These are phyloP conservation scores for Sarocladiaceae sp. DNA, from an alignment of 2,329 filamentous ascomycete genomes.

Conservation along the genomic window DNA sequence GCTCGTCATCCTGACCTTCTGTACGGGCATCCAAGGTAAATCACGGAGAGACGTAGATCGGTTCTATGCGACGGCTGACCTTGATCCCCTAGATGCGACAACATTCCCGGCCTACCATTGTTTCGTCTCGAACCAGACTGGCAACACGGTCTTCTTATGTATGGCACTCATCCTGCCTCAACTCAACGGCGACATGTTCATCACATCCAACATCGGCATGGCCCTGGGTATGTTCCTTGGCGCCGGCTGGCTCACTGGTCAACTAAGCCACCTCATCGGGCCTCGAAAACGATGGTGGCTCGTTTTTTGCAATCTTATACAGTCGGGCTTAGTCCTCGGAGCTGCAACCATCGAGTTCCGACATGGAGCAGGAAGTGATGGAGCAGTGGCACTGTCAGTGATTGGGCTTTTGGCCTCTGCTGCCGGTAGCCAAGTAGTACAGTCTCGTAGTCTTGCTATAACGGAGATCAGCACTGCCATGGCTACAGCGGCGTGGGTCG, in stretches of 20 bases:
- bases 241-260: conserved; percentile 49
- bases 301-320: conserved; percentile 46
- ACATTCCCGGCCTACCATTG: conserved; percentile 56
- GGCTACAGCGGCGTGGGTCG: conserved; percentile 58
- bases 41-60: background rate
- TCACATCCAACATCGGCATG: conserved; percentile 46
- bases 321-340: conserved; percentile 46
- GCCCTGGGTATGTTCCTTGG: conserved; percentile 50
- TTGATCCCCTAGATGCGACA: conserved; percentile 40
- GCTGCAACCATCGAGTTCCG: conserved; percentile 43
- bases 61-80: background rate
- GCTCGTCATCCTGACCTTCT: conserved; percentile 41
- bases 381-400: conserved; percentile 33
- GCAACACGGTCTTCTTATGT: conserved; percentile 55
- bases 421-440: conserved; percentile 53
- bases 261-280: conserved; percentile 47
- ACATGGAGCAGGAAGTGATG: conserved; percentile 28
- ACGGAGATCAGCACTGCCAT: conserved; percentile 59
- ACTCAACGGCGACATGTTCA: conserved; percentile 41
- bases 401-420: conserved; percentile 48
- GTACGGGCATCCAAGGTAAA: conserved; percentile 43
- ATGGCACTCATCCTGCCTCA: conserved; percentile 44
- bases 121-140: conserved; percentile 60
- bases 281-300: conserved; percentile 47
- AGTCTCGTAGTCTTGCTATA: conserved; percentile 46